Base-by-base conservation (phyloP, 2,329 filamentous ascomycete species). In the Aureobasidium sp. region DNA sequence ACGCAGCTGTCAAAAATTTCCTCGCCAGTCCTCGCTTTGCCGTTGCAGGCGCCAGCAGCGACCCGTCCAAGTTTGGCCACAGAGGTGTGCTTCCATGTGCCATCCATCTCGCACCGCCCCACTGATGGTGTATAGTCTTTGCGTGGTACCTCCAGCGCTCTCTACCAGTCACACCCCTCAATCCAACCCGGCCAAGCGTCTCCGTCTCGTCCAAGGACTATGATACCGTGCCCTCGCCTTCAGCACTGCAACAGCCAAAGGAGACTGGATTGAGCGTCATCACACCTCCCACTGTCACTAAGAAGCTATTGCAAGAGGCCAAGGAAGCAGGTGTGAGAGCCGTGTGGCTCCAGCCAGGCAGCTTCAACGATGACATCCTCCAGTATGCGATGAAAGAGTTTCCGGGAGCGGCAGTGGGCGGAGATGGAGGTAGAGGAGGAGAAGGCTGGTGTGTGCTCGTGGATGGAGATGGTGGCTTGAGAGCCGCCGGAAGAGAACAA, bases 341-440 rank as follows among this genome's bases (percentile, higher is more conserved):
- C 29, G 86, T 96, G 5, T 96, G 90, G 89, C 77, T 97, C 67
- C 94, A 97, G 77, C 94, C 94, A 0, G 94, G 93, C 0, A 92
- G 86, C 17, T 97, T 89, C 71, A 86, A 96, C 72, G 84, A 89
- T 57, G 84, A 85, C 63, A 88, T 91, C 25, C 72, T 96, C 65
- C 77, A 82, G 44, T 91, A 84, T 73, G 91, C 90, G 3, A 78
- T 81, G 64, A 78, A 77, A 49, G 82, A 88, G 66, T 96, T 94
- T 69, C 72, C 72, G 3, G 78, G 85, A 67, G 85, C 86, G 41
- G 87, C 79, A 49, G 81, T 91, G 39, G 87, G 90, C 45, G 88
- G 80, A 42, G 89, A 81, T 2, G 81, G 85, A 84, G 80, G 65
- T 85, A 86, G 31, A 71, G 89, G 89, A 8, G 75, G 78, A 55